Conservation (phyloP, 2,329 filamentous ascomycete species). For the Talaromyces sp. region DNA sequence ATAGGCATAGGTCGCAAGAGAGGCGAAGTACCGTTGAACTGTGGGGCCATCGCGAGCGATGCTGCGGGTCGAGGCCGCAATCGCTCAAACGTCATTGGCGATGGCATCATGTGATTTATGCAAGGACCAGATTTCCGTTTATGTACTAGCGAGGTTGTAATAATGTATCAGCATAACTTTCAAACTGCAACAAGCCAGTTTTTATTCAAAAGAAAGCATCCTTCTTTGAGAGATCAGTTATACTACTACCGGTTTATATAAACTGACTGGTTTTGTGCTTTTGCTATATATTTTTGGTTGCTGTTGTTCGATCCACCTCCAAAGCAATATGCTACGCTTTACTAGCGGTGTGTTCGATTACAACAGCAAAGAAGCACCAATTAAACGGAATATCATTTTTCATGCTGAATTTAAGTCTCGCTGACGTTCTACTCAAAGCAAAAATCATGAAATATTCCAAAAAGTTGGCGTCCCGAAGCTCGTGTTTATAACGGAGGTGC, state of each 20-base stretch:
- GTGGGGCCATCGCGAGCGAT: not conserved
- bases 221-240: not conserved
- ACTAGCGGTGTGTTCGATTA: not conserved
- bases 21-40: not conserved
- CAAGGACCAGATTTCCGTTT: not conserved
- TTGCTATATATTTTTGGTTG: not conserved
- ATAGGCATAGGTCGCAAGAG: not conserved
- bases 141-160: too few relatives aligned
- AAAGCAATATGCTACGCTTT: not conserved
- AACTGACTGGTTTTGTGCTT: not conserved
- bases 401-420: not conserved
- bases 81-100: not conserved
- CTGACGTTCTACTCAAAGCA: slow-evolving; percentile 5
- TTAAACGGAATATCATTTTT: not conserved
- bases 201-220: not conserved
- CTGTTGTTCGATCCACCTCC: not conserved
- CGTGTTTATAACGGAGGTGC: not conserved
- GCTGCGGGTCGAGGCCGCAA: not conserved
- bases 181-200: not conserved
- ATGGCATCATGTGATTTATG: not conserved
- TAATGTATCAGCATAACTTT: not conserved
- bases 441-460: not conserved
- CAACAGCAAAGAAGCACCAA: not conserved
- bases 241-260: not conserved
- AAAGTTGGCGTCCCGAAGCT: not conserved